Percentiles rank a stretch among this genome's conserved stretches.
These are phyloP conservation scores for Cerrena zonata DNA, from an alignment of 1,284 basidiomycete species.

Conservation along the genomic window DNA sequence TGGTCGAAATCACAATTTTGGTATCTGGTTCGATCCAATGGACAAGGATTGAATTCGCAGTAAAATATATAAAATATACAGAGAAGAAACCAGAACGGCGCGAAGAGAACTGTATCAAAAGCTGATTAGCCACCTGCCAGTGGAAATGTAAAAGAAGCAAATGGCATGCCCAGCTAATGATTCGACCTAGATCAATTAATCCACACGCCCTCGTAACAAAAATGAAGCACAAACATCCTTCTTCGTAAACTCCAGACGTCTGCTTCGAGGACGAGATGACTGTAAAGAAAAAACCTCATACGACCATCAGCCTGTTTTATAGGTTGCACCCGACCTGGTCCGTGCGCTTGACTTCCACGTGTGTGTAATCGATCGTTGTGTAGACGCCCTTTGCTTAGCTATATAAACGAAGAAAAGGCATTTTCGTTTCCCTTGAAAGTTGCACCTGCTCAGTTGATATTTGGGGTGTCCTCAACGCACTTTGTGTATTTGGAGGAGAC, in stretches of 20 bases:
- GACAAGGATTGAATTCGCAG: neutral
- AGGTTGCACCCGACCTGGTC: constrained; percentile 35
- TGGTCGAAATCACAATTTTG: neutral
- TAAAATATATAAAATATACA: neutral
- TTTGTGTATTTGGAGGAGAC: constrained; percentile 28
- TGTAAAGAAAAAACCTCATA: constrained; percentile 40
- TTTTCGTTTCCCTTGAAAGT: constrained; percentile 48
- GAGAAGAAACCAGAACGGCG: neutral
- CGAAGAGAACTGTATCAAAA: constrained; percentile 44
- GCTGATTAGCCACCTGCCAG: constrained; percentile 65
- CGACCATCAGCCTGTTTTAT: constrained; percentile 19
- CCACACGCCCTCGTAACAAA: constrained; percentile 36
- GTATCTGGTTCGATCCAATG: no score
- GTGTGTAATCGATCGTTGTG: no score
- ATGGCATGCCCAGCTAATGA: constrained; percentile 68
- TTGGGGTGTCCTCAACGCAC: constrained; percentile 46
- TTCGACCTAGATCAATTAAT: constrained; percentile 23
- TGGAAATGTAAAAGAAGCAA: constrained; percentile 36
- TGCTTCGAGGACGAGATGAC: constrained; percentile 51
- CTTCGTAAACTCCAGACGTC: constrained; percentile 17
- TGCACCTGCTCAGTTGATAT: constrained; percentile 64
- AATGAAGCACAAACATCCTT: constrained; percentile 17
- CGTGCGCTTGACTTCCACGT: constrained; percentile 44
- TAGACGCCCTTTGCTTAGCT: neutral
- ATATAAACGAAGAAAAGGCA: neutral